Evolutionary conservation across 1,284 basidiomycete species (phyloP).

Genomic region (Moniliophthora roreri): DNA sequence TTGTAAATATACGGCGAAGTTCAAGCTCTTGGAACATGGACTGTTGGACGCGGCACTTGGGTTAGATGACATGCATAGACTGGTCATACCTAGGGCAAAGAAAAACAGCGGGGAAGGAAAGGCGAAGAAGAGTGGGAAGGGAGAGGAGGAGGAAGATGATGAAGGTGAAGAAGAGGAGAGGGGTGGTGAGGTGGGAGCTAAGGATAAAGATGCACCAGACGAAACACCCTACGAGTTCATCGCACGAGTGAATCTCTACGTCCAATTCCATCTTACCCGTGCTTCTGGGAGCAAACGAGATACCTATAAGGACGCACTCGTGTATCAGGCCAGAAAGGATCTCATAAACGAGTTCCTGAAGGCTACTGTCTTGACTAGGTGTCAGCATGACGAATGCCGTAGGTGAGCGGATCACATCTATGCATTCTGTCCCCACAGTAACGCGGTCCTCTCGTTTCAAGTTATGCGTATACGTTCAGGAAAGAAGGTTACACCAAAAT

Average conservation of each 20-base stretch:
- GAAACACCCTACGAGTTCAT: constrained; percentile 69
- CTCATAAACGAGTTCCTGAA: constrained; percentile 85
- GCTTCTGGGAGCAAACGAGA: constrained; percentile 67
- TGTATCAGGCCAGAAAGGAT: constrained; percentile 87
- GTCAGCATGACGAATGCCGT: constrained; percentile 73
- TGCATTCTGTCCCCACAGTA: background rate
- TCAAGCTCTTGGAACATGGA: constrained; percentile 90
- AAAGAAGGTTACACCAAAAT: constrained; percentile 96
- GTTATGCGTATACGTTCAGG: constrained; percentile 84
- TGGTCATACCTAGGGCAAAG: constrained; percentile 21
- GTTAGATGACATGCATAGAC: constrained; percentile 63
- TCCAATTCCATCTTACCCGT: constrained; percentile 60
- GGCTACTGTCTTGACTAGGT: constrained; percentile 67
- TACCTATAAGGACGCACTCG: constrained; percentile 85
- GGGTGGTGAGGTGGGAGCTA: constrained; percentile 10
- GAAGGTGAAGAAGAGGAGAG: constrained; percentile 39
- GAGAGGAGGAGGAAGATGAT: constrained; percentile 39
- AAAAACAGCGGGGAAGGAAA: constrained; percentile 22
- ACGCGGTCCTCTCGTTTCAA: constrained; percentile 29
- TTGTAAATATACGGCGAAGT: constrained; percentile 82
- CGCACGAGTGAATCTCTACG: constrained; percentile 72
- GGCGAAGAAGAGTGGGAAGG: constrained; percentile 33
- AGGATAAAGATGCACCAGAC: constrained; percentile 30
- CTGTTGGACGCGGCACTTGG: constrained; percentile 81
- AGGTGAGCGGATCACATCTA: constrained; percentile 58